Evolutionary conservation across 1,284 basidiomycete genomes (phyloP).

Genomic region (Meira miltonrushii): DNA sequence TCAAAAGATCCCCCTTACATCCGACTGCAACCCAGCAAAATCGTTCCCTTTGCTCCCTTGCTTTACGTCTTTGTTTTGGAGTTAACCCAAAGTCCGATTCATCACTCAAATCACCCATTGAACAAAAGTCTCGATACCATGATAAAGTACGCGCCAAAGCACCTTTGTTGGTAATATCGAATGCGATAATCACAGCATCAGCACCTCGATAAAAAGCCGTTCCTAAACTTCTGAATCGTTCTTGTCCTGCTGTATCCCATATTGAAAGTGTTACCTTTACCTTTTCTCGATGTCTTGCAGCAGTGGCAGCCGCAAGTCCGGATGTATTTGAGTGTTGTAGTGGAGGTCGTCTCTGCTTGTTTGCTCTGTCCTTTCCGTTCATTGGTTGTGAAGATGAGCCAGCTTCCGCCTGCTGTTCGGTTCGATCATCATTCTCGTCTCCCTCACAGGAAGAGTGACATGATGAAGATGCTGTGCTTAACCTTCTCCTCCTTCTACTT

Average conservation of each 20-base stretch:
- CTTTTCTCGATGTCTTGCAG: conserved; percentile 1
- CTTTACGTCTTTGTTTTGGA: not conserved
- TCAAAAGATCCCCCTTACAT: conserved; percentile 32
- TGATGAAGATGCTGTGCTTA: not conserved
- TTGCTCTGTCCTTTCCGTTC: not conserved
- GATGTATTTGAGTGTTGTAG: not conserved
- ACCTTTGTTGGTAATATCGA: conserved; percentile 23
- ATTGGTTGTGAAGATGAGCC: not conserved
- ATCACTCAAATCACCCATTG: conserved; percentile 4
- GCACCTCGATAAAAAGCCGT: conserved; percentile 44
- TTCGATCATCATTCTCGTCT: conserved; percentile 1
- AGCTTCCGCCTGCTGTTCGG: not conserved
- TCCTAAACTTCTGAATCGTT: conserved; percentile 45
- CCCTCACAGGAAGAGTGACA: not conserved
- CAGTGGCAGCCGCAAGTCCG: not conserved
- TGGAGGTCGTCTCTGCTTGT: not conserved
- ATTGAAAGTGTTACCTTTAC: conserved; percentile 10
- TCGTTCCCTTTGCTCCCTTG: conserved; percentile 14
- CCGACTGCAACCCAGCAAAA: conserved; percentile 44
- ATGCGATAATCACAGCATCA: conserved; percentile 38
- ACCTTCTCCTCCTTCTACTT: not conserved
- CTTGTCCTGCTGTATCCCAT: conserved; percentile 40
- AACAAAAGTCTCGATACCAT: conserved; percentile 33
- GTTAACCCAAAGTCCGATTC: conserved; percentile 4
- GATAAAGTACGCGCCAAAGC: conserved; percentile 14